Percentiles rank a stretch among this genome's conserved stretches.
Conservation (phyloP, 352 stramenopile species). For the Phytophthora rubi region DNA sequence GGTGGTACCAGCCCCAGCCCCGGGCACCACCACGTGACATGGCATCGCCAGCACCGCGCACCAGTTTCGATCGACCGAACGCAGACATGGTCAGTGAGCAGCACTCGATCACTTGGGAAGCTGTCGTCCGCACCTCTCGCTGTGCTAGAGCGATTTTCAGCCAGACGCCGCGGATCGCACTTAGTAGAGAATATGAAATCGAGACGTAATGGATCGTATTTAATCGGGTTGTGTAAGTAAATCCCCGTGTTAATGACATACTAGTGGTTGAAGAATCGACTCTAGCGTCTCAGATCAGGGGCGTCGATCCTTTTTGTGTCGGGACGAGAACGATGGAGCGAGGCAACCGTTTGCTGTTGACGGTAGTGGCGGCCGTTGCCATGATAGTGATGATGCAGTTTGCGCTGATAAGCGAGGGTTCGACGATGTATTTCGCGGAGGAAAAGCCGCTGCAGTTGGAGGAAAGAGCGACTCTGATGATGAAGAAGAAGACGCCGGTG, state of each 20-base stretch:
- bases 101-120: slow-evolving; percentile 8
- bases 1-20: slow-evolving; percentile 86
- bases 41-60: slow-evolving; percentile 58
- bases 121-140: slow-evolving; percentile 19
- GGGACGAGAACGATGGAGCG: slow-evolving; percentile 26
- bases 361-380: slow-evolving; percentile 43
- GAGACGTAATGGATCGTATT: not conserved
- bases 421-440: slow-evolving; percentile 37
- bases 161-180: slow-evolving; percentile 33
- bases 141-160: slow-evolving; percentile 30
- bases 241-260: slow-evolving; percentile 11
- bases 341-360: slow-evolving; percentile 45
- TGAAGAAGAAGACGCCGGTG: slow-evolving; percentile 21
- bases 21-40: slow-evolving; percentile 68
- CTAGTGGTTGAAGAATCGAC: slow-evolving; percentile 36
- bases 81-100: slow-evolving; percentile 52
- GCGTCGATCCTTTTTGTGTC: not conserved
- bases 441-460: slow-evolving; percentile 27
- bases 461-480: not conserved
- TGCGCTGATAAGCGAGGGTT: slow-evolving; percentile 51
- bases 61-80: slow-evolving; percentile 66
- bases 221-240: not conserved
- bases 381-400: slow-evolving; percentile 61
- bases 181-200: slow-evolving; percentile 11
- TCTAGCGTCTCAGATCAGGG: not conserved